Evolutionary conservation across 2,329 filamentous ascomycete genomes (phyloP), one percentile per base, ranked within the genome.

Genomic region (Microsporum canis): DNA sequence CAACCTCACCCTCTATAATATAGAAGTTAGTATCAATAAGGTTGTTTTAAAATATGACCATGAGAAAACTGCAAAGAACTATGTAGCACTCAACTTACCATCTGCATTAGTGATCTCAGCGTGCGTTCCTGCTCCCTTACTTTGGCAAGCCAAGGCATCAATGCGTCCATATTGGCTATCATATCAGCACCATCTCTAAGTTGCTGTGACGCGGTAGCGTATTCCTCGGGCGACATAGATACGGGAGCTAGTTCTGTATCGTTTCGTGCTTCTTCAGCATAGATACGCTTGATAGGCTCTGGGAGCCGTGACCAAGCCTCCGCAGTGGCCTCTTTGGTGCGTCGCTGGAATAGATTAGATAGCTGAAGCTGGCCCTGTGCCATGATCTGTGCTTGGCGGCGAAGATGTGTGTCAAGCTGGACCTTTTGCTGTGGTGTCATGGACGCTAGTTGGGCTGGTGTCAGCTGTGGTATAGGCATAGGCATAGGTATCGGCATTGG

Each of bases 341-440:
- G 65, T 29, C 67, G 66, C 14, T 67, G 69, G 51, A 72, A 71
- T 41, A 68, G 58, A 59, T 73, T 69, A 17, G 63, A 62, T 59
- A 73, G 72, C 59, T 74, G 71, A 43, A 14, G 17, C 5, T 38
- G n/a, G 57, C 14, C 57, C 71, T 41, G 39, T 6, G 39, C 3
- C 5, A 14, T 14, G 14, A 43, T 5, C 17, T 43, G 39, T n/a
- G 39, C 39, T 43, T 43, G 39, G 39, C 39, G 71, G 41, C 71
- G 69, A 59, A 74, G 64, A 17, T 71, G 68, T 17, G 70, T 67
- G 62, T 77, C 74, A 33, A 72, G 58, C 59, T 73, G 72, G 38
- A 67, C 64, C 45, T 75, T 73, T 63, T 78, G 76, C 61, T 77
- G 72, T 29, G 75, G 73, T 6, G 70, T 70, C 71, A 78, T 71